Evolutionary conservation across 148 eudicot species (phyloP), one percentile per base, ranked within the genome.

Genomic region (Rhododendron henanense): DNA sequence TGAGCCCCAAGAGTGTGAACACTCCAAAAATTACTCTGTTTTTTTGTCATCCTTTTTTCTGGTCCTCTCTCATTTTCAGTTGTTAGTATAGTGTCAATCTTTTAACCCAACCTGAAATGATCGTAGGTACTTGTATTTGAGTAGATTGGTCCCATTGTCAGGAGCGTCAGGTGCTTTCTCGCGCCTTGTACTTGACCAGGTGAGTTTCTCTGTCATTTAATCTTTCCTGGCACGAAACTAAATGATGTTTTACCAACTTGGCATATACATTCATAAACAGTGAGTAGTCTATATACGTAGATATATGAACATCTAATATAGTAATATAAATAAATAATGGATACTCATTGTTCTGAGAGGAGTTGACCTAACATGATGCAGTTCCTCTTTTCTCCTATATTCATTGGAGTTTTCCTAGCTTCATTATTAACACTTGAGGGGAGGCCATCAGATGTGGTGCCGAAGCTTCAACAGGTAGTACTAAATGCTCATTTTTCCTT

Each of bases 381-480:
- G 99, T 94, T 95, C 55, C 13, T 95, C 76, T 97, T 97, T 88
- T 91, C 99, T 25, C 99, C 99, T 28, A 48, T 82, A 71, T 97
- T 97, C 82, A 93, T 97, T 79, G 99, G 95, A 85, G 89, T 90
- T 77, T 94, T 97, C 89, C 90, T 95, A 75, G 89, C 99, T 35
- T 76, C 94, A 15, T 84, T 94, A 86, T 85, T 94, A 81, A 93
- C 93, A 37, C 89, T 97, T 44, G 99, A 95, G 92, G 99, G 99
- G 50, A 90, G 91, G 88, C 92, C 98, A 37, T 90, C 96, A 80
- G 83, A 91, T 86, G 98, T 95, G 83, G 86, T 93, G 73, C 99
- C 98, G 33, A 97, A 97, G 91, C 96, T 97, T 85, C 87, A 93
- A 75, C 99, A 97, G 96, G 99, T 97, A 71, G 71, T 73, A 16